A percentile compares a stretch with the other conserved stretches of the same genome.
phyloP scores from a whole-genome alignment of 208 protist genomes.

The Acanthamoeba rhysodes region DNA sequence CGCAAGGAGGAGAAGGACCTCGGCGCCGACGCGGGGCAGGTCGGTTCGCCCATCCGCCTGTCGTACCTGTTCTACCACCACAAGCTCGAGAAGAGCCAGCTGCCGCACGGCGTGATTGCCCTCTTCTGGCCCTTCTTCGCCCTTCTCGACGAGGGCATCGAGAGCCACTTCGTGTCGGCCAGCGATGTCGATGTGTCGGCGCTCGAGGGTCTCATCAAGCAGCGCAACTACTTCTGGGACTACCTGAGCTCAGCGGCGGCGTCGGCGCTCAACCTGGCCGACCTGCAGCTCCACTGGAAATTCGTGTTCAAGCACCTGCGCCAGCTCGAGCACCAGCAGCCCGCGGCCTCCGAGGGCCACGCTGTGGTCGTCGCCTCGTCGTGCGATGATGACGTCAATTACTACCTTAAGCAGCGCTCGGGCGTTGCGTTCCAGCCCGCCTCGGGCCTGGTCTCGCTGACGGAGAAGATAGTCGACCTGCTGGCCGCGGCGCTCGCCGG shows the following conservation, averaged over 20 bases:
- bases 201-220: constrained; percentile 36
- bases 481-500: constrained; percentile 1
- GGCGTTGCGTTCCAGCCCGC: background rate
- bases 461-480: constrained; percentile 27
- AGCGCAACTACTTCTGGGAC: constrained; percentile 65
- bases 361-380: too few relatives aligned
- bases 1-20: constrained; percentile 28
- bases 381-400: background rate
- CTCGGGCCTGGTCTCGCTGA: background rate
- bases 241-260: constrained; percentile 14
- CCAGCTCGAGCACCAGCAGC: background rate
- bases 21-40: too few relatives aligned
- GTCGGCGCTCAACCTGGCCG: constrained; percentile 28
- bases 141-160: constrained; percentile 13
- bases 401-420: background rate
- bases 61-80: constrained; percentile 73
- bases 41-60: background rate
- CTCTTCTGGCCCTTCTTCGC: constrained; percentile 48
- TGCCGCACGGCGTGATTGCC: constrained; percentile 2
- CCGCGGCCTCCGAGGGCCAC: background rate
- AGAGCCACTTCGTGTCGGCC: background rate
- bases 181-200: background rate
- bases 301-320: constrained; percentile 52
- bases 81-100: constrained; percentile 14
- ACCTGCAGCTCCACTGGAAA: constrained; percentile 61